Base-by-base conservation (phyloP, 345 rosid genomes). In the Aquilaria yunnanensis region DNA sequence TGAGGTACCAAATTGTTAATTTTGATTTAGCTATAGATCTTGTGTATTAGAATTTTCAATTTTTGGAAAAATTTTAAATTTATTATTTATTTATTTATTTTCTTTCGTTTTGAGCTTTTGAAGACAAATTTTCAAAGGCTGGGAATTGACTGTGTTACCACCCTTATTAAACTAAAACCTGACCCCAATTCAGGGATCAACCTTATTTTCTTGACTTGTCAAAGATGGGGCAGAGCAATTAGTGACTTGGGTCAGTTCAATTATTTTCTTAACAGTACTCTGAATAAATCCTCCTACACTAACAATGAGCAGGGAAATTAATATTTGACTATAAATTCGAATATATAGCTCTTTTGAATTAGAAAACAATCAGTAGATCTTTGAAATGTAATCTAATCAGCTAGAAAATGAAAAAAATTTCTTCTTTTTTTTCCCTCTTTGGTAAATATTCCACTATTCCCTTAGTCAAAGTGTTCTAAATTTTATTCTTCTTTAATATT, bases 1-100 rank as follows among this genome's bases (percentile, higher is more conserved):
- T 73, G 85, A 90, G 97, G 99, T 94, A 86, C 79, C 62, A 49
- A 9, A 32, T 60, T 32, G 37, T 56, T 61, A 54, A 67, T 61
- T 66, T 29, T 23, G 31, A 57, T 30, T 57, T 57, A 12, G 41
- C 34, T 16, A 57, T 57, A 3, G 1, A 57, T 57, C 32, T 57
- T 9, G 23, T 16, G 23, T 16, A 3, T 9, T n/a, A 11, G 3
- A 54, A n/a, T 32, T 14, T 10, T 14, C 57, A 3, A 12, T 6
- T 14, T 54, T 54, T 10, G 2, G 4, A 14, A 23, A 54, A 14
- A n/a, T 32, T 9, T 1, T 9, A 14, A 14, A 12, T 53, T 53
- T 54, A 12, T 10, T 23, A 54, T 12, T 10, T 11, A 10, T 2
- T 54, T 1, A 10, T 32, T 47, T 14, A 46, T 47, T 10, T 37